A percentile compares a stretch with the other conserved stretches of the same genome.
phyloP scores from a whole-genome alignment of 2,329 filamentous ascomycete genomes.

The Penicillium olsonii region DNA sequence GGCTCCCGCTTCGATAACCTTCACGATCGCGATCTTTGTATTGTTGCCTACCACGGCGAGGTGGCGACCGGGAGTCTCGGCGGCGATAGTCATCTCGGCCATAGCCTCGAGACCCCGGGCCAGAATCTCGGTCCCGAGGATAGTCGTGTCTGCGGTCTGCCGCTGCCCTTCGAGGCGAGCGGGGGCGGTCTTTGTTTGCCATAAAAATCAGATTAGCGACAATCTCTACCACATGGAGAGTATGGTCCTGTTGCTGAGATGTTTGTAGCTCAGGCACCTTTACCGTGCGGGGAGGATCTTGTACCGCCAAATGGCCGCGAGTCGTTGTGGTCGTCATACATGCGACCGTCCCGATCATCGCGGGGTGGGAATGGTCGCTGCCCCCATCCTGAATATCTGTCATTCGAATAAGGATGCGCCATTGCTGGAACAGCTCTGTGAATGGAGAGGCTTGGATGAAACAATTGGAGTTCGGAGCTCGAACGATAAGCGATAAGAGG shows the following conservation, averaged over 20 bases:
- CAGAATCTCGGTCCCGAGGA: slow-evolving; percentile 33
- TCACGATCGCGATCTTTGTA: slow-evolving; percentile 51
- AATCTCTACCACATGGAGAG: slow-evolving; percentile 21
- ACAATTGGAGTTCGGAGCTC: not conserved
- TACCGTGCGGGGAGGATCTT: slow-evolving; percentile 49
- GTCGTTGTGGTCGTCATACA: slow-evolving; percentile 50
- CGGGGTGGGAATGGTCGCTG: slow-evolving; percentile 29
- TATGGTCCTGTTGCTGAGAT: slow-evolving; percentile 19
- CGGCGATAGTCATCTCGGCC: slow-evolving; percentile 39
- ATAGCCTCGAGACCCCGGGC: slow-evolving; percentile 33
- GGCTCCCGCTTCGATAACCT: slow-evolving; percentile 43
- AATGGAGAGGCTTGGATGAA: not conserved
- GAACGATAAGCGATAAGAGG: too few species aligned
- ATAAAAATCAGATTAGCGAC: slow-evolving; percentile 38
- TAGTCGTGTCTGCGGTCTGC: slow-evolving; percentile 40
- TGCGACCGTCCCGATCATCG: slow-evolving; percentile 44
- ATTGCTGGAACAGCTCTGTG: not conserved
- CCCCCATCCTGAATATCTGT: slow-evolving; percentile 27
- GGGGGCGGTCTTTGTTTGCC: slow-evolving; percentile 38
- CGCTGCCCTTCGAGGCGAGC: slow-evolving; percentile 38
- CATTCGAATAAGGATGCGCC: slow-evolving; percentile 27
- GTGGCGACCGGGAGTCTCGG: slow-evolving; percentile 36
- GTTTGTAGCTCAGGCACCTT: slow-evolving; percentile 24
- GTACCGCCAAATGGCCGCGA: slow-evolving; percentile 48
- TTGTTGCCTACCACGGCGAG: slow-evolving; percentile 37